Evolutionary conservation across 352 stramenopile genomes (phyloP).

Genomic region (Aphanomyces euteiches): DNA sequence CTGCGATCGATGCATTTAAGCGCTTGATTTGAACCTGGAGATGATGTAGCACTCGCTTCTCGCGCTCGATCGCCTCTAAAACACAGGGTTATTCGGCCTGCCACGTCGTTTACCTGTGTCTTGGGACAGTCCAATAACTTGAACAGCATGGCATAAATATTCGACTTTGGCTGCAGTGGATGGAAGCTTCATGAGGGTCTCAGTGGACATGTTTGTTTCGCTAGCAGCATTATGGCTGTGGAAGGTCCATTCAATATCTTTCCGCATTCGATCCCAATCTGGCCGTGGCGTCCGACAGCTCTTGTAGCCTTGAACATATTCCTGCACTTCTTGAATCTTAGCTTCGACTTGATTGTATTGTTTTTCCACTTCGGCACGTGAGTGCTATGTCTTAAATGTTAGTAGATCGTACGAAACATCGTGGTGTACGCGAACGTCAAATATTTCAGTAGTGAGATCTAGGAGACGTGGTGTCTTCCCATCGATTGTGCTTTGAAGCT

Average conservation of each 20-base stretch:
- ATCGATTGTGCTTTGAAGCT: no score
- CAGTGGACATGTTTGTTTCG: constrained; percentile 4
- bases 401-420: not conserved
- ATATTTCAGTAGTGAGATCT: no score
- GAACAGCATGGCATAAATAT: constrained; percentile 2
- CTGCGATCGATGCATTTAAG: no score
- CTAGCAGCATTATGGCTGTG: not conserved
- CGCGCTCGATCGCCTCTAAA: constrained; percentile 22
- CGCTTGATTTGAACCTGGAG: constrained; percentile 13
- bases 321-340: constrained; percentile 3
- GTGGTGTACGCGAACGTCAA: no score
- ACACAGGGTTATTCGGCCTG: not conserved
- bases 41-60: not conserved
- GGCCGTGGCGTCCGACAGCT: constrained; percentile 4
- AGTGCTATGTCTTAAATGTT: not conserved
- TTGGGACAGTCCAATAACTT: constrained; percentile 15
- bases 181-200: constrained; percentile 4
- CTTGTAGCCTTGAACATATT: constrained; percentile 1
- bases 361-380: constrained; percentile 3
- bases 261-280: not conserved
- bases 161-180: not conserved
- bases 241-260: constrained; percentile 11
- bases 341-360: not conserved
- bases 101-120: constrained; percentile 3
- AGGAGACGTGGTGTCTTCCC: no score